Base-by-base conservation (phyloP, 331 rosid species). In the Rosa hybrid region DNA sequence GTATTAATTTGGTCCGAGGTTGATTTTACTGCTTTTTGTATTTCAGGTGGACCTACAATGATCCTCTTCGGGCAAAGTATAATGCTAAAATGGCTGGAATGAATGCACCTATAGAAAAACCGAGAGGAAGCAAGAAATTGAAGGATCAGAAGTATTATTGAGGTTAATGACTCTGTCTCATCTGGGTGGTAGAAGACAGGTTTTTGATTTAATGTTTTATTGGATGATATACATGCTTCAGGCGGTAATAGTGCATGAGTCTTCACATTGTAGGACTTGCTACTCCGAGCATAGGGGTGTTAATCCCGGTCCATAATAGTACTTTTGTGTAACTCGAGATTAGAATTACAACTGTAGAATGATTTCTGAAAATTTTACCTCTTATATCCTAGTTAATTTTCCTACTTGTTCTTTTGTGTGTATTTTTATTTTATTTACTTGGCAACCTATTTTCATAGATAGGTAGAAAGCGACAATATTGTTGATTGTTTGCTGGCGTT, bases 1-100 rank as follows among this genome's bases (percentile, higher is more conserved):
- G 4, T 62, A 25, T 62, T 12, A 57, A 3, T 25, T 42, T 39
- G 27, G 42, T 34, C n/a, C 39, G 69, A 75, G 78, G 48, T 75
- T 75, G 30, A 60, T 41, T 74, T 51, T 60, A n/a, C 23, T 14
- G 27, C 11, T 75, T 44, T 23, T 53, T 83, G 81, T 16, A 21
- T 20, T 89, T 83, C 96, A 95, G 98, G 67, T 95, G 99, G 99
- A 95, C 98, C 16, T 91, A 91, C 90, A 95, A 93, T 23, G 99
- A 95, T 77, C 97, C 99, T 80, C 99, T 95, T 68, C 98, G 98
- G 17, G 96, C 94, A 8, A 95, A 95, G 88, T 95, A 95, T 83
- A 90, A 90, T 17, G 96, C 90, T 27, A 95, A 90, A 87, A 95
- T 95, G 99, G 99, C 98, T 17, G 98, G 97, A 63, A 85, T 95